Percentiles rank a stretch among this genome's conserved stretches.
Conservation (phyloP, 2,329 filamentous ascomycete species). For the Sporothrix brunneoviolacea region DNA sequence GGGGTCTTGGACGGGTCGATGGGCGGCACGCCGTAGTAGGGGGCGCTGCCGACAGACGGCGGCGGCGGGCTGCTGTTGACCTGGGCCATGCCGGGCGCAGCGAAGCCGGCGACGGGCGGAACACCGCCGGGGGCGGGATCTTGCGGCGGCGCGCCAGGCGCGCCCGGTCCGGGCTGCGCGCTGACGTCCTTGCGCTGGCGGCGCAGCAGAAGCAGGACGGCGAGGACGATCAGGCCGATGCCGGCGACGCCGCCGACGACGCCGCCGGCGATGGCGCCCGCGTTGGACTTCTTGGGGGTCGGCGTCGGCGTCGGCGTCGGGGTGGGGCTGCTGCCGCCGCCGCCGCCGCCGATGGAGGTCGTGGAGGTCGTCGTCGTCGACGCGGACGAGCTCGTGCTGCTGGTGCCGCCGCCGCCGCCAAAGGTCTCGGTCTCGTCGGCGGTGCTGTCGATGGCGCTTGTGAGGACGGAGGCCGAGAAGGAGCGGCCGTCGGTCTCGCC, state of each 20-base stretch:
- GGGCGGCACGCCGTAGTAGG: slow-evolving; percentile 4
- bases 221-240: slow-evolving; percentile 21
- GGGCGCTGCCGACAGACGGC: background rate
- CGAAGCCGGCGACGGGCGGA: background rate
- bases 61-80: slow-evolving; percentile 5
- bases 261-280: slow-evolving; percentile 28
- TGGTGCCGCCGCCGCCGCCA: background rate
- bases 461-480: slow-evolving; percentile 12
- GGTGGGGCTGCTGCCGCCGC: background rate
- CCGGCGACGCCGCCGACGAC: slow-evolving; percentile 28
- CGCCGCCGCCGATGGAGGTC: background rate
- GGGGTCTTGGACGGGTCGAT: slow-evolving; percentile 3
- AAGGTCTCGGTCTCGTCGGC: slow-evolving; percentile 1
- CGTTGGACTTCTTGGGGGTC: slow-evolving; percentile 7
- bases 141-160: background rate
- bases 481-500: slow-evolving; percentile 17
- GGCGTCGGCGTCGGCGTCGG: background rate
- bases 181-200: slow-evolving; percentile 6
- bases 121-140: background rate
- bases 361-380: background rate
- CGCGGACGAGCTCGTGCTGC: background rate
- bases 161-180: background rate
- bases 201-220: slow-evolving; percentile 25
- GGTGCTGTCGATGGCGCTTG: background rate
- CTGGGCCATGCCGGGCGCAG: slow-evolving; percentile 6